Evolutionary conservation across 768 basidiomycete species (phyloP), one percentile per base, ranked within the genome.

Genomic region (Rhizopogon rudus): DNA sequence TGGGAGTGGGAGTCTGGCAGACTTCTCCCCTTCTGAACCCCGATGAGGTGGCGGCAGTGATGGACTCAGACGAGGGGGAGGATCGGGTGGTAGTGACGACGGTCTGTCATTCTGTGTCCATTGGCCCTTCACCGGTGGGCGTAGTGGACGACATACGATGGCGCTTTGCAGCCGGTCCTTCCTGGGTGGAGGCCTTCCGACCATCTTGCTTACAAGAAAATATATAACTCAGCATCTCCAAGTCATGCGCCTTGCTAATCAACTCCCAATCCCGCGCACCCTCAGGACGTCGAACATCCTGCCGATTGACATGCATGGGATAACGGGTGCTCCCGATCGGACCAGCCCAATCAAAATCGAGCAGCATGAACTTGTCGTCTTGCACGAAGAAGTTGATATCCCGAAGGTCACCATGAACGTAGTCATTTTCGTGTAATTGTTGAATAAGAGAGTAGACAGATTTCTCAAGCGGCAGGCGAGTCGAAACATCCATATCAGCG

Each of bases 291-390:
- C 10, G 17, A 31, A 44, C 12, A 5, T 7, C 6, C 6, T 20
- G 3, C 5, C 17, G 6, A 16, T 44, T 44, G 20, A 44, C 20
- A 2, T 22, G 44, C 17, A 22, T 9, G 1, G 44, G 29, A 44
- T 44, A 44, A 22, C 7, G 8, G 17, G 17, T 22, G 16, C 20
- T 5, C 5, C 16, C 22, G n/a, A 20, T 22, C 44, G 16, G 1
- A 8, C 44, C 44, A 22, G 44, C 17, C 44, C 44, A 44, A 22
- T 44, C 78, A 49, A 55, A 55, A 35, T 50, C 46, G 33, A 49
- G 54, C 14, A 55, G 35, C 54, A 55, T 41, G 29, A 55, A 49
- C 2, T 49, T 9, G 40, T 16, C n/a, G 17, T 37, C 49, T 35
- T 17, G 35, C 17, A 51, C 20, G 17, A 56, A 43, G 3, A 51